Evolutionary conservation across 306 rosid genomes (phyloP), one percentile per base, ranked within the genome.

Genomic region (Glycine latifolia): DNA sequence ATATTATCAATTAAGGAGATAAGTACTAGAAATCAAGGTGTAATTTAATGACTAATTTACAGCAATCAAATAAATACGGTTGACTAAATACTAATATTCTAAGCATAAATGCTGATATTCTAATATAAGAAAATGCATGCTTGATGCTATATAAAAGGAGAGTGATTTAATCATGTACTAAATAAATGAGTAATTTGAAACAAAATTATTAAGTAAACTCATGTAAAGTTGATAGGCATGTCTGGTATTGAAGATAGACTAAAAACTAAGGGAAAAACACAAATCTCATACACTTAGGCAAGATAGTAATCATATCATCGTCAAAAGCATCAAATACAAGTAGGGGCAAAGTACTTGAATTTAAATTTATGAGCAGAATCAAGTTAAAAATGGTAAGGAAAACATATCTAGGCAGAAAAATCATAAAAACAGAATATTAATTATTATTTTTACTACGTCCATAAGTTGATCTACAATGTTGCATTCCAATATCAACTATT

Each of bases 361-460:
- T 69, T 73, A 63, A 62, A 71, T 55, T 83, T 73, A 65, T 72
- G 41, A 83, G 71, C 33, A 16, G 52, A 79, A 44, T 78, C 63
- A 20, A 37, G 48, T 71, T 43, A 67, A 67, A 73, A 60, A 74
- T 49, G 16, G 56, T 17, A 20, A 63, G 15, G 58, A 52, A 39
- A 31, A 73, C 37, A 73, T 39, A 59, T 74, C n/a, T 17, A 58
- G 35, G 46, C 49, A 54, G 44, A 60, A 84, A 63, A 67, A 33
- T 31, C 56, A 84, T 35, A 39, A 52, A 71, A 66, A 12, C 8
- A 2, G 59, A 75, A 52, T 8, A 17, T 59, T 59, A 20, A 3
- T 59, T 33, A 4, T 17, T 59, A 59, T 43, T 43, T 43, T 43
- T 43, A 43, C 60, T 5, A n/a, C 20, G 44, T 13, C 72, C 60